These are phyloP conservation scores for Penicillium sp. DNA, from an alignment of 2,329 filamentous ascomycete species.

Conservation along the genomic window DNA sequence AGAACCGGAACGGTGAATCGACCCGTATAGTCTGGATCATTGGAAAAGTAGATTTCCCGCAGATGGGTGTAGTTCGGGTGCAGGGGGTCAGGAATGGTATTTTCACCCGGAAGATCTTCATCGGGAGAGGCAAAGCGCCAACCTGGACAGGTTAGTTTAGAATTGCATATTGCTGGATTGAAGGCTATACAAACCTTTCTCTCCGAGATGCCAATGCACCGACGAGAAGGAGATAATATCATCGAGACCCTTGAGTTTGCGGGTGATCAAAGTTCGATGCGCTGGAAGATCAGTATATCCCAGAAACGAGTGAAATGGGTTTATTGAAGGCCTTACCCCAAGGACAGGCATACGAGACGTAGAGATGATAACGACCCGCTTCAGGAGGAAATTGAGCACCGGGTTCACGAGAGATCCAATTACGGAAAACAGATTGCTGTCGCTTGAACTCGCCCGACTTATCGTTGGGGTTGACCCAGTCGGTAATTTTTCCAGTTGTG, in stretches of 20 bases:
- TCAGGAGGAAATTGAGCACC: slow-evolving; percentile 75
- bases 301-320: too few relatives aligned
- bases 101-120: slow-evolving; percentile 54
- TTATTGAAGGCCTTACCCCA: too few relatives aligned
- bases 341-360: slow-evolving; percentile 87
- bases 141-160: slow-evolving; percentile 42
- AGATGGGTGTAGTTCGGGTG: slow-evolving; percentile 65
- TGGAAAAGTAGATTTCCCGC: slow-evolving; percentile 71
- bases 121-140: slow-evolving; percentile 75
- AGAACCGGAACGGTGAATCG: slow-evolving; percentile 85
- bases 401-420: slow-evolving; percentile 66
- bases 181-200: slow-evolving; percentile 49
- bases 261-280: slow-evolving; percentile 76
- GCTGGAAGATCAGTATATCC: slow-evolving; percentile 46
- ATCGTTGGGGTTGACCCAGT: slow-evolving; percentile 75
- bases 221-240: slow-evolving; percentile 70
- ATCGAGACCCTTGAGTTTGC: slow-evolving; percentile 86
- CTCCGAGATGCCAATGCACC: slow-evolving; percentile 88
- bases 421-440: slow-evolving; percentile 73
- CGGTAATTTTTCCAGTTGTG: slow-evolving; percentile 57
- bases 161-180: not conserved
- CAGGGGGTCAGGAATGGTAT: slow-evolving; percentile 51
- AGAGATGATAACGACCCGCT: slow-evolving; percentile 88
- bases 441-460: slow-evolving; percentile 89
- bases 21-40: slow-evolving; percentile 64